phyloP scores from a whole-genome alignment of 2,329 filamentous ascomycete genomes.

The Colletotrichum coccodes region DNA sequence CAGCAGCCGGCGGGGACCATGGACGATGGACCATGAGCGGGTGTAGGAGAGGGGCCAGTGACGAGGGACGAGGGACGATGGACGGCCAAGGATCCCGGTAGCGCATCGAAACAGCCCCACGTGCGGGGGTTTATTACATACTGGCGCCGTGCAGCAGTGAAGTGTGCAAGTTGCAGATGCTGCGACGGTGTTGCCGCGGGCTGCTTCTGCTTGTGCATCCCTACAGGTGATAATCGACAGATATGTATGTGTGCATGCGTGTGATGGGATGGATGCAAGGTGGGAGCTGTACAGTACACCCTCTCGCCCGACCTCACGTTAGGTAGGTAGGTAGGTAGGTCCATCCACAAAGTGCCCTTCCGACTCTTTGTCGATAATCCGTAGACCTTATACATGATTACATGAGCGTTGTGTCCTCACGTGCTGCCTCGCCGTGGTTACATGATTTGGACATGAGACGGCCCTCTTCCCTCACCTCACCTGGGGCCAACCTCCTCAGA shows the following conservation, averaged over 20 bases:
- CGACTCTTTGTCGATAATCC: too few species aligned
- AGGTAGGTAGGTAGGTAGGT: background rate
- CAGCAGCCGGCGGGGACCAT: background rate
- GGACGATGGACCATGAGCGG: conserved; percentile 4
- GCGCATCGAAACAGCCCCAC: conserved; percentile 34
- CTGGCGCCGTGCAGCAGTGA: background rate
- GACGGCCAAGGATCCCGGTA: conserved; percentile 25
- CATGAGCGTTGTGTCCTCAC: background rate
- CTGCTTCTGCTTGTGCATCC: background rate
- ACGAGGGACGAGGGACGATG: background rate
- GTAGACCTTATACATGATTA: background rate
- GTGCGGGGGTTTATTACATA: conserved; percentile 23
- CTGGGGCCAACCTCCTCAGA: background rate
- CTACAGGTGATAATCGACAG: background rate
- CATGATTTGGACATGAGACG: background rate
- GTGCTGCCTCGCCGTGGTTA: background rate
- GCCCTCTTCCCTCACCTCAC: background rate
- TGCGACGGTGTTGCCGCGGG: too few species aligned
- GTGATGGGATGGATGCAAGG: background rate
- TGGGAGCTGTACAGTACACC: background rate
- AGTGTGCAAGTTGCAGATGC: background rate
- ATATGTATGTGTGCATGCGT: background rate
- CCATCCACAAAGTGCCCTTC: too few species aligned
- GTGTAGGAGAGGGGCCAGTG: background rate
- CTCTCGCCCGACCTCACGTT: background rate